Evolutionary conservation across 257 asterid species (phyloP), one percentile per base, ranked within the genome.

Genomic region (Nicotiana tomentosiformis): DNA sequence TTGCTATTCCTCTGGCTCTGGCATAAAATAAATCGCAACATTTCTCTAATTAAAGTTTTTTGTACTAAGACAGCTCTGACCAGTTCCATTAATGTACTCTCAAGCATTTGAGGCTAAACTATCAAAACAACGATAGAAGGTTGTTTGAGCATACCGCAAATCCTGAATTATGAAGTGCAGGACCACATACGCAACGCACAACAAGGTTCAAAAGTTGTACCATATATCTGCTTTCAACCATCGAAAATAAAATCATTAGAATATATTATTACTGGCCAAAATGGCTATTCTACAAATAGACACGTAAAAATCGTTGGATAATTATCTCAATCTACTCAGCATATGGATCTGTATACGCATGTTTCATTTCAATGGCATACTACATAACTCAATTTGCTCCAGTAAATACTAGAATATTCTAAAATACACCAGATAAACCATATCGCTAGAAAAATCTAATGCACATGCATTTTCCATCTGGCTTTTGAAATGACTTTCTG

Each of bases 161-260:
- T 46, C 99, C 99, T 46, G 98, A 94, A 89, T 93, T 91, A 89
- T 96, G 98, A 85, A 96, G 97, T 69, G 96, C 95, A 76, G 99
- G 99, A 83, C 95, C 93, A 82, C 97, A 90, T 49, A 93, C 91
- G 81, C 86, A 87, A 33, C 84, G 96, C 84, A 96, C 86, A 53
- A 96, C 87, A 82, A 94, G 98, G 88, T 94, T 92, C 76, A 96
- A 89, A 80, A 96, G 97, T 81, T 93, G 98, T 90, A 92, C 99
- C 98, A 94, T 94, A 70, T 93, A 91, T 80, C 99, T 96, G 98
- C 56, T 83, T 85, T 80, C 86, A 84, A 80, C 26, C 77, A 35
- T 61, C 33, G 61, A 84, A 82, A 55, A 88, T 67, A 76, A 51
- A 81, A 23, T 3, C 23, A 51, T 51, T 53, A 81, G 49, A 51